Percentiles rank a stretch among this genome's conserved stretches.
Evolutionary conservation across 1,139 yeast species (phyloP).

Genomic region (Geotrichum candidum): DNA sequence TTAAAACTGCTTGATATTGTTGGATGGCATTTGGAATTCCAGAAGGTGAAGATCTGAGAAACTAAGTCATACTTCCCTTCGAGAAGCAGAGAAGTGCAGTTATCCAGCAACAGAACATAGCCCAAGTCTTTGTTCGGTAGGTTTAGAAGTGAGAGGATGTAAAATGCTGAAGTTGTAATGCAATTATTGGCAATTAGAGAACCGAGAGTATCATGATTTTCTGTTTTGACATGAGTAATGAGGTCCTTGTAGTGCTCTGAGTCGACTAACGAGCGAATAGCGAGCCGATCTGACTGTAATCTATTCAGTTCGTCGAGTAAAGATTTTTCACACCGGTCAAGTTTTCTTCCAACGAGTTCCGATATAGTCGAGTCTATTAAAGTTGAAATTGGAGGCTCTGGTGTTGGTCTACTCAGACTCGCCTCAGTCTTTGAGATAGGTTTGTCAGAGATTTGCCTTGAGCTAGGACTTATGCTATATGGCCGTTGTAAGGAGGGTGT

Average conservation of each 20-base stretch:
- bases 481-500: background rate
- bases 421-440: background rate
- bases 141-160: conserved; percentile 2
- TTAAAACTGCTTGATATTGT: background rate
- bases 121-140: background rate
- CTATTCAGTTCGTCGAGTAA: background rate
- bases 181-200: background rate
- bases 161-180: conserved; percentile 8
- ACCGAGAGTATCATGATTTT: background rate
- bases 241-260: background rate
- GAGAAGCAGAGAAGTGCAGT: background rate
- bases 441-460: background rate
- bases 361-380: background rate
- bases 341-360: background rate
- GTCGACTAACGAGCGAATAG: background rate
- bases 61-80: background rate
- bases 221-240: background rate
- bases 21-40: conserved; percentile 3
- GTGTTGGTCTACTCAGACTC: background rate
- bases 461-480: background rate
- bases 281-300: background rate
- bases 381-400: background rate
- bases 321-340: background rate
- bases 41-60: background rate
- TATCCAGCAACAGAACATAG: conserved; percentile 4